Percentiles rank a stretch among this genome's conserved stretches.
Conservation (phyloP, 805 yeast genomes). For the Maudiozyma barnettii region DNA sequence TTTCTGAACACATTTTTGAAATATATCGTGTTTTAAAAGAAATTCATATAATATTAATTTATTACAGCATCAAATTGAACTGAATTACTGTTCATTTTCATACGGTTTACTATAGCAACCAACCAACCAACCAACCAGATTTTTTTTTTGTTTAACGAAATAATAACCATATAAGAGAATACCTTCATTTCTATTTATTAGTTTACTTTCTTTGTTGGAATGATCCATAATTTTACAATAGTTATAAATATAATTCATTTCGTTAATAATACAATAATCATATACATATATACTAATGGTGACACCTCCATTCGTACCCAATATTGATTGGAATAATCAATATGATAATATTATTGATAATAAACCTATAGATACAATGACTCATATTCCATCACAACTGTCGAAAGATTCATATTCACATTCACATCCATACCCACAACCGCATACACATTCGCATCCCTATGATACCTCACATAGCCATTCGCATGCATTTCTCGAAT, state of each 20-base stretch:
- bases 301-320: neutral
- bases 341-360: too few relatives aligned
- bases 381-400: neutral
- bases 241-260: neutral
- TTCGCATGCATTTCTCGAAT: slow-evolving; percentile 1
- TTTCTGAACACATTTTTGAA: too few relatives aligned
- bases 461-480: slow-evolving; percentile 2
- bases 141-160: too few relatives aligned
- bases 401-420: neutral
- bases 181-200: too few relatives aligned
- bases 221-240: neutral
- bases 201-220: too few relatives aligned
- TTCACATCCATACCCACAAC: slow-evolving; percentile 1
- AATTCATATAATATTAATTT: too few relatives aligned
- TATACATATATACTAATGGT: neutral
- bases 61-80: too few relatives aligned
- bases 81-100: too few relatives aligned
- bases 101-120: too few relatives aligned
- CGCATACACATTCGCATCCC: slow-evolving; percentile 4
- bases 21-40: too few relatives aligned
- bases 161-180: too few relatives aligned
- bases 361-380: neutral
- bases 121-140: too few relatives aligned
- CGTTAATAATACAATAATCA: neutral
- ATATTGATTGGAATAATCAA: neutral